Conservation (phyloP, 23 red algal genomes). For the Gracilaria domingensis region DNA sequence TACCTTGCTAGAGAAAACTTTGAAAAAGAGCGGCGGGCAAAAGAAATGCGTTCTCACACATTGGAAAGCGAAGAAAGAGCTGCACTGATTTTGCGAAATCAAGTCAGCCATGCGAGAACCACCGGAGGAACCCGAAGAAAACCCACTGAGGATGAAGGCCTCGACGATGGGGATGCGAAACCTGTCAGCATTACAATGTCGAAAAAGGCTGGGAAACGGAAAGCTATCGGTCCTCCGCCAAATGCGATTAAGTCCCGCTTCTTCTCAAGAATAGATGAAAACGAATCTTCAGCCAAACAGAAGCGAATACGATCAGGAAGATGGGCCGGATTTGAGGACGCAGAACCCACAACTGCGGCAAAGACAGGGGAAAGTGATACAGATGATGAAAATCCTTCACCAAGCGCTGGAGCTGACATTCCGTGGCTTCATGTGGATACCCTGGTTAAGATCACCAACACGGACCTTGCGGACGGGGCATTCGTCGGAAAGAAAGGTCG, state of each 20-base stretch:
- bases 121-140: slow-evolving; percentile 15
- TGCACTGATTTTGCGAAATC: slow-evolving; percentile 15
- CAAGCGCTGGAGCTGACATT: not conserved
- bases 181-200: slow-evolving; percentile 13
- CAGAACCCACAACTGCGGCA: not conserved
- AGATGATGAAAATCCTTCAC: not conserved
- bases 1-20: slow-evolving; percentile 72
- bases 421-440: slow-evolving; percentile 64
- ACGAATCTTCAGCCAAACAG: not conserved
- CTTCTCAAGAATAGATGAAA: not conserved
- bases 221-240: not conserved
- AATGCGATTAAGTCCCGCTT: not conserved
- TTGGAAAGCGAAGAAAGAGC: slow-evolving; percentile 53
- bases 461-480: slow-evolving; percentile 29
- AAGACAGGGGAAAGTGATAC: not conserved
- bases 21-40: slow-evolving; percentile 60
- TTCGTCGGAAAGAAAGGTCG: slow-evolving; percentile 58
- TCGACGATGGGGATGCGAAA: not conserved
- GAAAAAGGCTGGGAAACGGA: slow-evolving; percentile 5
- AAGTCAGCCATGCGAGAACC: slow-evolving; percentile 20
- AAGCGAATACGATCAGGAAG: not conserved
- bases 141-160: not conserved
- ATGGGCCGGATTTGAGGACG: slow-evolving; percentile 5
- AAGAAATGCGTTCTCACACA: slow-evolving; percentile 29
- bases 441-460: slow-evolving; percentile 60